Evolutionary conservation across 2,329 filamentous ascomycete species (phyloP).

Genomic region (Lachnellula hyalina): DNA sequence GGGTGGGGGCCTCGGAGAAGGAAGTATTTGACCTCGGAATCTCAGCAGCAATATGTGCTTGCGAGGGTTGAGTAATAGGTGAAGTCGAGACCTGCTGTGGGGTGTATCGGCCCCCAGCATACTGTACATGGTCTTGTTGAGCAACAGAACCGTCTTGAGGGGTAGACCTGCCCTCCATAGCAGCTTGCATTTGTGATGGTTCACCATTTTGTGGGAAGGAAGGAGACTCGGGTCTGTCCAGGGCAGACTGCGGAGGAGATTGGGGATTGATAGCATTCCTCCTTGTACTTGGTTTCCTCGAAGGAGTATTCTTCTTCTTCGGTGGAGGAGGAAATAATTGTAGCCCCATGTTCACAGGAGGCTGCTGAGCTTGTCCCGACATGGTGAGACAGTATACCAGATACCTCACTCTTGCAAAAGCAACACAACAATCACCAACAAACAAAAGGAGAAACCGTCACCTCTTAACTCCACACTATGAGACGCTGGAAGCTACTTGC

Average conservation of each 20-base stretch:
- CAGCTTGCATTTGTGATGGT: slow-evolving; percentile 6
- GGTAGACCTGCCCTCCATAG: slow-evolving; percentile 11
- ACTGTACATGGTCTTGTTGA: background rate
- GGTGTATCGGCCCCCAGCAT: background rate
- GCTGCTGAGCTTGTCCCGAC: slow-evolving; percentile 17
- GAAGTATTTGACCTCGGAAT: slow-evolving; percentile 43
- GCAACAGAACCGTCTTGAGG: slow-evolving; percentile 5
- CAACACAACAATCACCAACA: slow-evolving; percentile 1
- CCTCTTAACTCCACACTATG: slow-evolving; percentile 1
- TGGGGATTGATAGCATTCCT: slow-evolving; percentile 21
- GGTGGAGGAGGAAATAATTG: slow-evolving; percentile 31
- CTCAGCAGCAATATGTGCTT: slow-evolving; percentile 23
- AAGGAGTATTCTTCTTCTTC: slow-evolving; percentile 23
- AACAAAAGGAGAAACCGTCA: background rate
- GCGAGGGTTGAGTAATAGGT: slow-evolving; percentile 23
- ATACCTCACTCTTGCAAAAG: slow-evolving; percentile 1
- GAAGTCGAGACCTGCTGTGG: background rate
- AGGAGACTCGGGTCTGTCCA: slow-evolving; percentile 22
- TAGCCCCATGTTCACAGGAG: slow-evolving; percentile 26
- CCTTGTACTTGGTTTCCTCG: slow-evolving; percentile 26
- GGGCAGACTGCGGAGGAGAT: slow-evolving; percentile 18
- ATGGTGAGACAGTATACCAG: slow-evolving; percentile 16
- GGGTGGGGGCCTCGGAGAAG: slow-evolving; percentile 45
- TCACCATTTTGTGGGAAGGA: slow-evolving; percentile 13
- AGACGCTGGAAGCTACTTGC: background rate